These are phyloP conservation scores for Teunomyces lycoperdinae DNA, from an alignment of 805 yeast species.

Conservation along the genomic window DNA sequence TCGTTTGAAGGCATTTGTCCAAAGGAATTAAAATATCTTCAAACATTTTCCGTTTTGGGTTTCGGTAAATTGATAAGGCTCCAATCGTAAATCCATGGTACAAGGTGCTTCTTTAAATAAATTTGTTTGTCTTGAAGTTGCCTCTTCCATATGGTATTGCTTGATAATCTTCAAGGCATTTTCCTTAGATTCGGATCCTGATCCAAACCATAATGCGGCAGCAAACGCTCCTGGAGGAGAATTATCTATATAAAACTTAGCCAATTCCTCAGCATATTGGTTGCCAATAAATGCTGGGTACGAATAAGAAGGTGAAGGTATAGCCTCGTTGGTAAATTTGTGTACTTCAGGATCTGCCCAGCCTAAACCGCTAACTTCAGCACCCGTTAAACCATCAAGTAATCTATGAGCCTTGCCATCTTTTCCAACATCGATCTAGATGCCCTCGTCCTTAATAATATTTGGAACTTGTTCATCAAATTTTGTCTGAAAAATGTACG, in stretches of 20 bases:
- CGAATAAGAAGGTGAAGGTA: slow-evolving; percentile 19
- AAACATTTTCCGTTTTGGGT: slow-evolving; percentile 17
- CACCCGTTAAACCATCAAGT: slow-evolving; percentile 28
- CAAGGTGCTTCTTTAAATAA: slow-evolving; percentile 23
- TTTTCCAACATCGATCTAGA: slow-evolving; percentile 20
- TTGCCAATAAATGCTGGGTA: slow-evolving; percentile 23
- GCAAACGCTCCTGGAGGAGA: slow-evolving; percentile 45
- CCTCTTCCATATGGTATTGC: slow-evolving; percentile 25
- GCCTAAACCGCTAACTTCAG: slow-evolving; percentile 34
- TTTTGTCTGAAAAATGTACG: slow-evolving; percentile 44
- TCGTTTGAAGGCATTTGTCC: slow-evolving; percentile 17
- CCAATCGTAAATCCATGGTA: slow-evolving; percentile 30
- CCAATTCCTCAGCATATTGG: slow-evolving; percentile 22
- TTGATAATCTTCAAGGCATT: slow-evolving; percentile 25
- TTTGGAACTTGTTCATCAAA: slow-evolving; percentile 36
- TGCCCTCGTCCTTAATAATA: slow-evolving; percentile 44
- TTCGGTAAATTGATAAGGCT: slow-evolving; percentile 21
- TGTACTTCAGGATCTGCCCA: slow-evolving; percentile 27
- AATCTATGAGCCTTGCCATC: slow-evolving; percentile 6
- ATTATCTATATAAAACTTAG: slow-evolving; percentile 27
- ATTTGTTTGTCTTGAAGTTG: slow-evolving; percentile 20
- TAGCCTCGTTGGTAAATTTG: slow-evolving; percentile 20
- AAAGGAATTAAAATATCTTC: slow-evolving; percentile 20
- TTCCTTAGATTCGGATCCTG: slow-evolving; percentile 32
- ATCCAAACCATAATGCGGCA: slow-evolving; percentile 38